Base-by-base conservation (phyloP, 768 basidiomycete species). In the Coprinellus micaceus region DNA sequence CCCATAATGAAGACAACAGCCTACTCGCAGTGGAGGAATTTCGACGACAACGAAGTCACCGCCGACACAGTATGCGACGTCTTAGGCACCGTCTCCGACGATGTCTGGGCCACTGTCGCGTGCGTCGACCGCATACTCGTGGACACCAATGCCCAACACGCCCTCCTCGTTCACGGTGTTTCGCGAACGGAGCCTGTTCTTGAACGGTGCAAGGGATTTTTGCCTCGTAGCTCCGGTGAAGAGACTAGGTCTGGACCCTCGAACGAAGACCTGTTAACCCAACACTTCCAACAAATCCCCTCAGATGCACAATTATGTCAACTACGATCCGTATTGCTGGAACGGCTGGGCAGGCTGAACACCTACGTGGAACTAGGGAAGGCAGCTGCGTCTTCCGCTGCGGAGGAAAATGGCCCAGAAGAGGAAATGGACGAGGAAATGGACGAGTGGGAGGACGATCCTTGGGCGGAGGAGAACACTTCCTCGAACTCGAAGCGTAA, bases 31-130 rank as follows among this genome's bases (percentile, higher is more conserved):
- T 93, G 91, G 91, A 69, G 73, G 52, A 63, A 67, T 44, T 76
- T 87, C 54, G 60, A 74, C 36, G 82, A 91, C 69, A 68, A 77
- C 36, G 77, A 86, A n/a, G 64, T 92, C 55, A 83, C 83, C 3
- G 63, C 71, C 0, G 77, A 82, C 47, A 63, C 66, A 40, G 71
- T 89, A 25, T 68, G 73, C 22, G 64, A 79, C 22, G 63, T 77
- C 19, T 77, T 94, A 19, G 71, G 67, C 9, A 62, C 72, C 22
- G 71, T 88, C 39, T 69, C 73, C 40, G 84, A 92, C 63, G 87
- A 94, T 67, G 70, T 85, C 9, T 94, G 91, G 90, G 86, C 85
- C 15, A 80, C 79, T 36, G 82, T 86, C n/a, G 89, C 90, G 2
- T 88, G 83, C 62, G 72, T 77, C 24, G 89, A 91, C 71, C 77